Conservation (phyloP, 2,329 filamentous ascomycete genomes). For the Verticillium alfalfae region DNA sequence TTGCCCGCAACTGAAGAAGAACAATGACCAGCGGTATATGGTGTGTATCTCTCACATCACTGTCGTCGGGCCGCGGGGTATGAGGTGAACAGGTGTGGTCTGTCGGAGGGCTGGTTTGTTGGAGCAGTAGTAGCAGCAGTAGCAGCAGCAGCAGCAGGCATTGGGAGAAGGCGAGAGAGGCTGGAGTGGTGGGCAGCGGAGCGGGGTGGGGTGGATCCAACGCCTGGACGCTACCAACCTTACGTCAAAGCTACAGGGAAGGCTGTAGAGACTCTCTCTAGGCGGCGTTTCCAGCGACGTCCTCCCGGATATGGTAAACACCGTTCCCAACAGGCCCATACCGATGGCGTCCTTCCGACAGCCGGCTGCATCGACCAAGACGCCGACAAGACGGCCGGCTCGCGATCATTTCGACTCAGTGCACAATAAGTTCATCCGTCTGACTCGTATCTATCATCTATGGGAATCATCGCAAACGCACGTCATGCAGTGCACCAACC, state of each 20-base stretch:
- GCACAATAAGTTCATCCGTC: neutral
- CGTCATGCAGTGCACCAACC: neutral
- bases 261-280: neutral
- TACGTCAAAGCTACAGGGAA: neutral
- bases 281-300: neutral
- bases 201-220: neutral
- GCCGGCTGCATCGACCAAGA: neutral
- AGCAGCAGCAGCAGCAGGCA: neutral
- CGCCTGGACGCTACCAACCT: too few species aligned
- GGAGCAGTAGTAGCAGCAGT: neutral
- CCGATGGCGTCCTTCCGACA: neutral
- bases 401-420: too few species aligned
- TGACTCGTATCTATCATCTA: neutral
- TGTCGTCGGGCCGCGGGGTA: neutral
- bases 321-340: neutral
- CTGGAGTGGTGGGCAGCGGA: neutral
- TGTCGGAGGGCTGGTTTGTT: neutral
- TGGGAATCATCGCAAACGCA: neutral
- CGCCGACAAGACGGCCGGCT: too few species aligned
- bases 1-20: slow-evolving; percentile 14
- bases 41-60: neutral
- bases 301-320: neutral
- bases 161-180: neutral
- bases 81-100: neutral
- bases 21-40: neutral